phyloP scores from a whole-genome alignment of 2,329 filamentous ascomycete genomes.

The Daldinia sp. region DNA sequence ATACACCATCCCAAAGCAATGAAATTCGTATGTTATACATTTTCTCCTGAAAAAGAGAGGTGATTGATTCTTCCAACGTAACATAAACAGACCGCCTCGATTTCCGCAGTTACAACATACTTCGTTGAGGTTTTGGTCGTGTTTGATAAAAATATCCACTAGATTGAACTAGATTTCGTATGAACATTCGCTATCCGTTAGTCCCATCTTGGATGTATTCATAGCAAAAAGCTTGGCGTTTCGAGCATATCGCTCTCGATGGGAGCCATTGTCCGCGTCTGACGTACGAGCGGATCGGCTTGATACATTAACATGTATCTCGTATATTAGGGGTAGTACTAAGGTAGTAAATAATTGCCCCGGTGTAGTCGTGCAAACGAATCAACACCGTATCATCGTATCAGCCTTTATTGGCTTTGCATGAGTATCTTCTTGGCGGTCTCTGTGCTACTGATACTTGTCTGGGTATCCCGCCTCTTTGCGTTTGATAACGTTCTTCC shows the following conservation, averaged over 20 bases:
- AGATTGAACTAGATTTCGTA: background rate
- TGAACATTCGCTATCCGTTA: no score
- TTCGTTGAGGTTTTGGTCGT: background rate
- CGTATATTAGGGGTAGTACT: background rate
- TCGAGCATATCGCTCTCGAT: background rate
- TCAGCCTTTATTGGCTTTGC: slow-evolving; percentile 49
- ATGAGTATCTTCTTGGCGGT: slow-evolving; percentile 70
- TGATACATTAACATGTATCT: slow-evolving; percentile 1
- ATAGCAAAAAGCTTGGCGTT: background rate
- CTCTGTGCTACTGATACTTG: slow-evolving; percentile 71
- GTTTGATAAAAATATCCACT: slow-evolving; percentile 1
- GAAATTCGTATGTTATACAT: slow-evolving; percentile 36
- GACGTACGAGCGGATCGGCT: background rate
- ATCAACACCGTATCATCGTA: background rate
- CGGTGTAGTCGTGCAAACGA: background rate
- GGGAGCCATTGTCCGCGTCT: background rate
- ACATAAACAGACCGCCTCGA: slow-evolving; percentile 8
- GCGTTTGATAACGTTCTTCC: slow-evolving; percentile 53
- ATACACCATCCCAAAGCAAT: slow-evolving; percentile 28
- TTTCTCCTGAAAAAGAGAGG: slow-evolving; percentile 34
- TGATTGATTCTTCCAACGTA: slow-evolving; percentile 27
- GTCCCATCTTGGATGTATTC: background rate
- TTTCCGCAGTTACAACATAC: background rate
- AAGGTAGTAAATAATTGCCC: background rate
- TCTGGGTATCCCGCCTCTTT: slow-evolving; percentile 69